Base-by-base conservation (phyloP, 2,329 filamentous ascomycete genomes). In the Colletotrichum sp. region DNA sequence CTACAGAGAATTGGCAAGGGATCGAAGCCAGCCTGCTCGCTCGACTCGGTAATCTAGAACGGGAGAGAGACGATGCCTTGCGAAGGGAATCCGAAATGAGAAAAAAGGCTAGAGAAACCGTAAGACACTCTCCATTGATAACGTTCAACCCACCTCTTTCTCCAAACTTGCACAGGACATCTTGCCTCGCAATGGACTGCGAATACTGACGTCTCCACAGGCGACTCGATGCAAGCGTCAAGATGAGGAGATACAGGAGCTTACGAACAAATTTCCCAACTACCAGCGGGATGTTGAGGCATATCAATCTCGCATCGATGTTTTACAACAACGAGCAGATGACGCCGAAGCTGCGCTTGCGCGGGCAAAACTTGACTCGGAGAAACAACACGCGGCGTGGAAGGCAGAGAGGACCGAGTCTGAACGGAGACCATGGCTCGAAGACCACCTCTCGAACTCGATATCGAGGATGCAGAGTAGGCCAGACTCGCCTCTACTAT, bases 1-100 rank as follows among this genome's bases (percentile, higher is more conserved):
- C 97, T 2, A 97, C 95, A 79, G 95, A 98, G 81, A 99, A 99
- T 80, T 99, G 97, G 97, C 96, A 98, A 82, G 95, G 96, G 1
- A 97, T 99, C 77, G 96, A 99, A 84, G 92, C 94, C 12, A 97
- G 95, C 4, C 86, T 99, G 36, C 90, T 96, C 66, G 92, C 95
- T 26, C 92, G 96, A 73, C 90, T 97, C 13, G 90, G 93, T 6
- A 93, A 88, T 66, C 88, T 98, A 12, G 97, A 99, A 83, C 97
- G 94, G 82, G 97, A 99, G 83, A 92, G 95, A 71, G 96, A 98
- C 81, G 97, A 99, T 80, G 91, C 95, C 10, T 89, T 92, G 66
- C 93, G 93, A 79, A 93, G 95, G 74, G 97, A 99, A 85, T 93
- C 92, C 7, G 97, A 98, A 52, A 91, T 98, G 85, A 91, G 97